These are phyloP conservation scores for Cercospora sp. DNA, from an alignment of 2,329 filamentous ascomycete species.

Conservation along the genomic window DNA sequence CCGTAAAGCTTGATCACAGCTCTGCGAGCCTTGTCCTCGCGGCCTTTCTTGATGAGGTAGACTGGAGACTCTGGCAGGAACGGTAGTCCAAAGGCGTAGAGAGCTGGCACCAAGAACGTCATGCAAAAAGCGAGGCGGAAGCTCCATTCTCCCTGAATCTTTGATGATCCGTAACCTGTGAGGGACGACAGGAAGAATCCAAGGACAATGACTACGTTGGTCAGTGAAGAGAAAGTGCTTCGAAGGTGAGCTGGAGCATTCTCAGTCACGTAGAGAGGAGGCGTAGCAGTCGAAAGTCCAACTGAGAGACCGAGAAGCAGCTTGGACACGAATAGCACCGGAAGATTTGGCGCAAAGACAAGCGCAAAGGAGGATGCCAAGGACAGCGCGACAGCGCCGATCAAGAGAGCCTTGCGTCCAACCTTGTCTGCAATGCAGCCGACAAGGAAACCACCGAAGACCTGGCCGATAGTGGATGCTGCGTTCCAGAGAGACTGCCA, in stretches of 20 bases:
- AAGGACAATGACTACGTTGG: slow-evolving; percentile 34
- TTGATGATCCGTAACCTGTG: slow-evolving; percentile 32
- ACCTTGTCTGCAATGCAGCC: slow-evolving; percentile 33
- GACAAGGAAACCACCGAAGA: slow-evolving; percentile 25
- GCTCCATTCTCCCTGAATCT: slow-evolving; percentile 31
- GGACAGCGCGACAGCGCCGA: slow-evolving; percentile 24
- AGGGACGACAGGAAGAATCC: slow-evolving; percentile 33
- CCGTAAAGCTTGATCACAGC: slow-evolving; percentile 31
- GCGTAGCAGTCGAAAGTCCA: slow-evolving; percentile 31
- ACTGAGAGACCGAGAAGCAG: slow-evolving; percentile 31
- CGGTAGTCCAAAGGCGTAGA: slow-evolving; percentile 30
- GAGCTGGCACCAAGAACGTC: slow-evolving; percentile 31
- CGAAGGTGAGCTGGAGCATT: slow-evolving; percentile 32
- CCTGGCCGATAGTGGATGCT: slow-evolving; percentile 41
- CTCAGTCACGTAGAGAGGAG: slow-evolving; percentile 34
- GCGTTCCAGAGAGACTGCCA: slow-evolving; percentile 46
- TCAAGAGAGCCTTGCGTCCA: slow-evolving; percentile 30
- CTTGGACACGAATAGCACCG: slow-evolving; percentile 36
- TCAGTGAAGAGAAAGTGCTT: slow-evolving; percentile 32
- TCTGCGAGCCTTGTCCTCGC: slow-evolving; percentile 59
- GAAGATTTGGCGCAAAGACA: slow-evolving; percentile 35
- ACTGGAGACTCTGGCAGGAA: slow-evolving; percentile 82
- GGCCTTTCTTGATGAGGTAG: slow-evolving; percentile 74
- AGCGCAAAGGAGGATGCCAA: slow-evolving; percentile 31
- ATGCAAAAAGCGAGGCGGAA: slow-evolving; percentile 32